Percentiles rank a stretch among this genome's conserved stretches.
Conservation (phyloP, 73 alveolate species). For the Paramecium primaurelia region DNA sequence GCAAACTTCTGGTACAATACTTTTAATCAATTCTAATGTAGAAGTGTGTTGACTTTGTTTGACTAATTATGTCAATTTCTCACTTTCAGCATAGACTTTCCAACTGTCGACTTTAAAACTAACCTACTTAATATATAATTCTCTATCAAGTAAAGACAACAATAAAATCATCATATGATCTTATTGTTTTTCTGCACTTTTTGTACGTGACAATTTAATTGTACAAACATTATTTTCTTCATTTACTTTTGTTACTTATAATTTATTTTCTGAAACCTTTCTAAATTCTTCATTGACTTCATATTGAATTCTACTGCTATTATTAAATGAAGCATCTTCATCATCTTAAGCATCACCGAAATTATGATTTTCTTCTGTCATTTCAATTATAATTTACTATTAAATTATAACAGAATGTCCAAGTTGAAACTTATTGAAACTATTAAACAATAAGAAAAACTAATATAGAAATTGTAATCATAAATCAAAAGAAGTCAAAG, state of each 20-base stretch:
- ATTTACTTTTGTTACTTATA: background rate
- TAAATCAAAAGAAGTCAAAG: background rate
- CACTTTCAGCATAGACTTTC: constrained; percentile 17
- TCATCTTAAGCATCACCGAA: background rate
- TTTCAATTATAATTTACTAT: background rate
- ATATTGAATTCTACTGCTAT: background rate
- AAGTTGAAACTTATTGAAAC: constrained; percentile 13
- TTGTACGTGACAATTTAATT: background rate
- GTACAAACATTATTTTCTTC: background rate
- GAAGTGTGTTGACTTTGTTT: background rate
- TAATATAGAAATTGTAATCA: background rate
- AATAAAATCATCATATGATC: background rate
- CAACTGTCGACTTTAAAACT: background rate
- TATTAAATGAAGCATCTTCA: background rate
- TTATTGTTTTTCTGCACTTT: background rate
- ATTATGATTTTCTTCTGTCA: background rate
- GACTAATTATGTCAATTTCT: background rate
- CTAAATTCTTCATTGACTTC: background rate
- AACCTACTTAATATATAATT: background rate
- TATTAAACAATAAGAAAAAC: background rate
- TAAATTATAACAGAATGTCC: background rate
- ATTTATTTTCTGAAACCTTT: background rate
- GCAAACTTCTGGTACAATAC: background rate
- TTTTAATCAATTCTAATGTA: background rate
- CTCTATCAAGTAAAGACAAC: background rate